Base-by-base conservation (phyloP, 78 protist species). In the Fonticula alba region DNA sequence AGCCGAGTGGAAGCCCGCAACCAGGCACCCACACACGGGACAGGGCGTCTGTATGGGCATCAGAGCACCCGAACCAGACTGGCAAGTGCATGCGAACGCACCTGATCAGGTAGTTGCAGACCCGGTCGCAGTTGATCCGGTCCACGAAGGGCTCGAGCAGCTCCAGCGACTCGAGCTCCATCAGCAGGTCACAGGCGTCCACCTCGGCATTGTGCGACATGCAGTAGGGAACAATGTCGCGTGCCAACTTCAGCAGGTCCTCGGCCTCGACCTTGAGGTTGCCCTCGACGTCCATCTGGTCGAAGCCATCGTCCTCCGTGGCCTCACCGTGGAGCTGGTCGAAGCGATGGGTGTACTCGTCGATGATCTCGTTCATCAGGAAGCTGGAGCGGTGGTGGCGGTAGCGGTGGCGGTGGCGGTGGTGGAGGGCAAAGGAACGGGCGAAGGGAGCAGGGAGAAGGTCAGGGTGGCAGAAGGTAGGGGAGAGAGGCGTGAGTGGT, bases 101-200 rank as follows among this genome's bases (percentile, higher is more conserved):
- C 29, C 69, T 69, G 36, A 43, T 36, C n/a, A 93, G 81, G 74
- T 93, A 93, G 14, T 66, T 32, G 65, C 83, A 62, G 11, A 93
- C 83, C 33, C 92, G 80, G 13, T n/a, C 27, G 69, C 65, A 72
- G 72, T 82, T 85, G 32, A 37, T 33, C 43, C 71, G 79, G 64
- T 86, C 89, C 24, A 78, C 73, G 55, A 19, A 71, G 31, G 36
- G 29, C 31, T 24, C 32, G 26, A 81, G 32, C 31, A 41, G 1
- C 22, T 53, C 55, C 35, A 77, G 63, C 19, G 64, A 62, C 22
- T 75, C 75, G 55, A 74, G 52, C 50, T 72, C 98, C 72, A 88
- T 66, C 32, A 89, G 60, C 17, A 93, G 78, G 43, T 93, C 98
- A 47, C 93, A 89, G 7, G 96, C 98, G 2, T 90, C 94, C 29